Percentiles rank a stretch among this genome's conserved stretches.
These are phyloP conservation scores for Sporothrix euskadiensis DNA, from an alignment of 2,329 filamentous ascomycete genomes.

Conservation along the genomic window DNA sequence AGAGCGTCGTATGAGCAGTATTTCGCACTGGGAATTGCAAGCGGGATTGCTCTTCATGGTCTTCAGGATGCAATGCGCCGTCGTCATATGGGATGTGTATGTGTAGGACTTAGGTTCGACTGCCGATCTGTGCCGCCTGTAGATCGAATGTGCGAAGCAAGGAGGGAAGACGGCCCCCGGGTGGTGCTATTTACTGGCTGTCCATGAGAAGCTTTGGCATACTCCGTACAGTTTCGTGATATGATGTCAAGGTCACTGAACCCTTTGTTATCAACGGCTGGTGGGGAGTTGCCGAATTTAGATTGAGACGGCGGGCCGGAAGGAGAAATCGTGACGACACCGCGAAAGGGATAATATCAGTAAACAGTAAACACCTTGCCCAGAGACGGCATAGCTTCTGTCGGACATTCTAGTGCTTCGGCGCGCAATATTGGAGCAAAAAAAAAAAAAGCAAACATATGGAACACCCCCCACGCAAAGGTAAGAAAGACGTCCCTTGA, in stretches of 20 bases:
- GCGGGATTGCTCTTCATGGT: neutral
- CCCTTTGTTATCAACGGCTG: slow-evolving; percentile 3
- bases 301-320: neutral
- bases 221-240: neutral
- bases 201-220: neutral
- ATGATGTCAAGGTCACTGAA: neutral
- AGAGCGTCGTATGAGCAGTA: neutral
- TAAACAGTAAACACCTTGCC: neutral
- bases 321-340: slow-evolving; percentile 16
- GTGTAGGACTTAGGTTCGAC: neutral
- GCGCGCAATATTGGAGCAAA: neutral
- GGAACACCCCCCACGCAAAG: neutral
- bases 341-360: neutral
- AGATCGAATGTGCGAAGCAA: neutral
- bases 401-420: neutral
- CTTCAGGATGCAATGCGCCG: neutral
- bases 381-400: slow-evolving; percentile 5
- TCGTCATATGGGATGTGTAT: neutral
- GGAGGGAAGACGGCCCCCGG: neutral
- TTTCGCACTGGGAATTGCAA: neutral
- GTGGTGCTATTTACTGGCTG: neutral
- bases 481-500: neutral
- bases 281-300: slow-evolving; percentile 8
- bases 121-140: neutral
- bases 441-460: neutral